A percentile compares a stretch with the other conserved stretches of the same genome.
phyloP scores from a whole-genome alignment of 1,284 basidiomycete genomes.

The Apiotrichum porosum region DNA sequence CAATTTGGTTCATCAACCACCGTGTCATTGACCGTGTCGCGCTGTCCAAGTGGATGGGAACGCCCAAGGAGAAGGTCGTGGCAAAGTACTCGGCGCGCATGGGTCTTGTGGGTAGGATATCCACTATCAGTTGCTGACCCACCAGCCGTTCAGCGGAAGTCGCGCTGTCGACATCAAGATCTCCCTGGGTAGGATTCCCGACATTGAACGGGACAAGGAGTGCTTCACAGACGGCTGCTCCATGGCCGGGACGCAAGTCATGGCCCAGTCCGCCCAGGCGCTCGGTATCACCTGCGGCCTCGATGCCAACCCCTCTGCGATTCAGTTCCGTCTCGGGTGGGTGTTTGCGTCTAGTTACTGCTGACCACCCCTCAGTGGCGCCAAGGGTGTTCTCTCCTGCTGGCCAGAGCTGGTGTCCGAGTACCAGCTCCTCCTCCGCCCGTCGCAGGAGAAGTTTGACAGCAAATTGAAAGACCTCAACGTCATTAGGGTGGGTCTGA shows the following conservation, averaged over 20 bases:
- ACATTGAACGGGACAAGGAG: slow-evolving; percentile 23
- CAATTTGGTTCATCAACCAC: slow-evolving; percentile 46
- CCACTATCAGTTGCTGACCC: background rate
- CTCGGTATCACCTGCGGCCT: slow-evolving; percentile 29
- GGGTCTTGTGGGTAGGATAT: slow-evolving; percentile 38
- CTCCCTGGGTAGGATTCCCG: background rate
- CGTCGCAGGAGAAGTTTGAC: slow-evolving; percentile 44
- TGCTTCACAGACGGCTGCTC: slow-evolving; percentile 48
- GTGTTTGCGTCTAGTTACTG: background rate
- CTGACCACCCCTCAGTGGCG: slow-evolving; percentile 32
- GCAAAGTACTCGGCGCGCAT: slow-evolving; percentile 46
- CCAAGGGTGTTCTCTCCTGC: slow-evolving; percentile 44
- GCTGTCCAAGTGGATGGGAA: slow-evolving; percentile 39
- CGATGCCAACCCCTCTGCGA: slow-evolving; percentile 37
- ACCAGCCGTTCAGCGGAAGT: slow-evolving; percentile 40
- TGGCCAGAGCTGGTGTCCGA: slow-evolving; percentile 35
- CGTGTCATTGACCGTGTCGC: slow-evolving; percentile 29
- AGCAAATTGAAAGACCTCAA: slow-evolving; percentile 35
- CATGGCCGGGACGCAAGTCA: slow-evolving; percentile 36
- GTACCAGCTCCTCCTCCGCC: slow-evolving; percentile 36
- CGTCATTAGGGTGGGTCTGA: slow-evolving; percentile 36
- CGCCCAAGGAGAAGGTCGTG: slow-evolving; percentile 42
- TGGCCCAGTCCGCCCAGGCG: slow-evolving; percentile 34
- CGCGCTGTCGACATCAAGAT: slow-evolving; percentile 33
- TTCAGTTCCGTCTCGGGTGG: slow-evolving; percentile 47